Conservation (phyloP, 768 basidiomycete species). For the Russula vinacea region DNA sequence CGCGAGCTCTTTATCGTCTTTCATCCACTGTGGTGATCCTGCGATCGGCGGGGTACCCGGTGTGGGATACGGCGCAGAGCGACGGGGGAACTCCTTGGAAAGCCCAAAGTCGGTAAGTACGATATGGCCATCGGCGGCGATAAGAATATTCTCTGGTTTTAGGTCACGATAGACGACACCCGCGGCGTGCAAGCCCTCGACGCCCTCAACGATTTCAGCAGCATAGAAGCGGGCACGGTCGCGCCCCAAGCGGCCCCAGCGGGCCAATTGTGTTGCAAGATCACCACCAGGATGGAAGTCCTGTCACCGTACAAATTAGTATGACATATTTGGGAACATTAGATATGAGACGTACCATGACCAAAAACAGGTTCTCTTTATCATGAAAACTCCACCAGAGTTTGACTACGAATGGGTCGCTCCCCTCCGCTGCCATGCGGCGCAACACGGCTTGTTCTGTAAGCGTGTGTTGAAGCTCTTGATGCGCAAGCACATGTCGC, state of each 20-base stretch:
- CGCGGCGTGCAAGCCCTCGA: conserved; percentile 88
- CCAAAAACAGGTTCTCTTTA: conserved; percentile 93
- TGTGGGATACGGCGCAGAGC: conserved; percentile 34
- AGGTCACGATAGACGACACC: conserved; percentile 98
- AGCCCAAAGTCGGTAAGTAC: conserved; percentile 97
- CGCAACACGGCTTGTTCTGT: conserved; percentile 96
- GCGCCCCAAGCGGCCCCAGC: conserved; percentile 90
- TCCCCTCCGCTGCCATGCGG: conserved; percentile 83
- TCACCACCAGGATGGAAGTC: conserved; percentile 97
- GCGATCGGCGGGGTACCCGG: conserved; percentile 49
- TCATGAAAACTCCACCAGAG: conserved; percentile 99
- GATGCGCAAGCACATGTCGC: conserved; percentile 92
- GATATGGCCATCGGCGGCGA: conserved; percentile 91
- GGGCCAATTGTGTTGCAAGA: conserved; percentile 93
- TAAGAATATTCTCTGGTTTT: conserved; percentile 95
- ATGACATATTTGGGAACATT: not conserved
- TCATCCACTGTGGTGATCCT: conserved; percentile 79
- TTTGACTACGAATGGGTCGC: conserved; percentile 93
- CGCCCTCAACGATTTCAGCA: conserved; percentile 94
- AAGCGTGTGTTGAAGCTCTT: conserved; percentile 93
- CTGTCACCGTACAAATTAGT: conserved; percentile 37
- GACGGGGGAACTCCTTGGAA: conserved; percentile 83
- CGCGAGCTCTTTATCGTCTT: conserved; percentile 53
- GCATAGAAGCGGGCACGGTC: conserved; percentile 97
- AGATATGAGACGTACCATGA: conserved; percentile 62